Base-by-base conservation (phyloP, 108 stramenopile species). In the Skeletonema menzelii region DNA sequence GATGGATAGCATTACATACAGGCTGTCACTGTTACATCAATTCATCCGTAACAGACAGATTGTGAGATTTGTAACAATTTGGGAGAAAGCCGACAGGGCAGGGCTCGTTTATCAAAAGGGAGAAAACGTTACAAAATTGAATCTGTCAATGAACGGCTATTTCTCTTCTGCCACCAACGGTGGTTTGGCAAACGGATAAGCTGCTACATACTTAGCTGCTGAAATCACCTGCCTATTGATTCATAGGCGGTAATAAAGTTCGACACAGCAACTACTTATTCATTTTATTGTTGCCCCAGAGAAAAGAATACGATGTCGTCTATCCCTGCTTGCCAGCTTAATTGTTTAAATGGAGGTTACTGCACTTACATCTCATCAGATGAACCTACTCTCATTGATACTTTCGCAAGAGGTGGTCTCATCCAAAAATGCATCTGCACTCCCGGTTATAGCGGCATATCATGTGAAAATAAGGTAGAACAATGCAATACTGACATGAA, bases 281-380 rank as follows among this genome's bases (percentile, higher is more conserved):
- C n/a, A n/a, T n/a, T 37, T 37, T 11, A 37, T 53, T 10, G 10
- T 53, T 8, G 49, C 22, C 40, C 0, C 15, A 15, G 15, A n/a
- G 4, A 5, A n/a, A 53, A 22, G 8, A 53, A 53, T n/a, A 53
- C 49, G 24, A 53, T 53, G 49, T 20, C 49, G 19, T 53, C 49
- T 22, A 53, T 53, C n/a, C 38, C 26, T 12, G 58, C 69, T 27
- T 87, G 88, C 72, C 26, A 74, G n/a, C 72, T 89, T 49, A 12
- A 56, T 11, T 87, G 85, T 64, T 30, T 44, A 22, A 87, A 90
- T 44, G 84, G 86, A 12, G 88, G 88, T 30, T 79, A 84, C 44
- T 90, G 88, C 47, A 56, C 38, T 34, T 79, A 79, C 49, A 63
- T 84, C 5, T 74, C 73, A 7, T 61, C 72, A 32, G 73, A 83